Evolutionary conservation across 83 land plant genomes (phyloP).

Genomic region (Diphasiastrum complanatum): DNA sequence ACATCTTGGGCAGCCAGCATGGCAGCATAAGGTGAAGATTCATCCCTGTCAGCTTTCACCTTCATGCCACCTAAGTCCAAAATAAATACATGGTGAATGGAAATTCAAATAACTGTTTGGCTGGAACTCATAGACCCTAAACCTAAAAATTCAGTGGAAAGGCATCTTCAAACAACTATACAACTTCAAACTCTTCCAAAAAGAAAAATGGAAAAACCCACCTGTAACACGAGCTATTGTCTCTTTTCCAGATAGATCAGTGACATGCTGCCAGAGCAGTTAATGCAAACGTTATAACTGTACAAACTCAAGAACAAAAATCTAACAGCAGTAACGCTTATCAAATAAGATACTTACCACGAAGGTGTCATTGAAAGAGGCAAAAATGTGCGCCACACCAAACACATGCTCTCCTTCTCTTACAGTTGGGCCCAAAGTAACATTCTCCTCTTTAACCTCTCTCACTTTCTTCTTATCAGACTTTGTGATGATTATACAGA

Average conservation of each 20-base stretch:
- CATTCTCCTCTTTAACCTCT: too few species aligned
- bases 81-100: too few species aligned
- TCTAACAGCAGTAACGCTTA: background rate
- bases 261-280: constrained; percentile 5
- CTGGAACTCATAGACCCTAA: constrained; percentile 1
- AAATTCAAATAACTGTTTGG: background rate
- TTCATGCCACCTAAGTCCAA: too few species aligned
- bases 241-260: constrained; percentile 14
- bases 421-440: constrained; percentile 29
- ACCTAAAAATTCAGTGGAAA: background rate
- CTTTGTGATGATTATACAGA: too few species aligned
- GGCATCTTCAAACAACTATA: background rate
- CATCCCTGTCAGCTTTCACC: too few species aligned
- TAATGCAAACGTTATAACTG: too few species aligned
- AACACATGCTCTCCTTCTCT: constrained; percentile 33
- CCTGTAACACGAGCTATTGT: constrained; percentile 13
- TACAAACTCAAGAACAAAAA: background rate
- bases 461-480: too few species aligned
- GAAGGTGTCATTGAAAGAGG: constrained; percentile 38
- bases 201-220: background rate
- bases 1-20: too few species aligned
- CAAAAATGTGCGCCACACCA: constrained; percentile 38
- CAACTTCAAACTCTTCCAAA: too few species aligned
- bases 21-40: too few species aligned
- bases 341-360: constrained; percentile 22